These are phyloP conservation scores for Saccharomycopsis capsularis DNA, from an alignment of 805 yeast species.

Conservation along the genomic window DNA sequence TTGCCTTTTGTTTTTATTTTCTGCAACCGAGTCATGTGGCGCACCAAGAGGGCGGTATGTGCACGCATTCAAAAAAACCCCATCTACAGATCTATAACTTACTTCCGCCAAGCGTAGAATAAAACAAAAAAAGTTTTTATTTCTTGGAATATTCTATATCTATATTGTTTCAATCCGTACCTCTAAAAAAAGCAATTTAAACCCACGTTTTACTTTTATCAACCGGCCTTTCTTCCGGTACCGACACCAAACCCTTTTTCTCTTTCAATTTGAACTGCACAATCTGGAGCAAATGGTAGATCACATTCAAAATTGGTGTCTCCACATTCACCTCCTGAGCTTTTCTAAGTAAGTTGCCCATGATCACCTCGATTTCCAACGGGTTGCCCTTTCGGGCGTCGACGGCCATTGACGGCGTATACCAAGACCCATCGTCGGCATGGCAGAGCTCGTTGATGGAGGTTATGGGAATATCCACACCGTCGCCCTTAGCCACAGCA, in stretches of 20 bases:
- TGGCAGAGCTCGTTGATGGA: constrained; percentile 44
- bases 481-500: constrained; percentile 63
- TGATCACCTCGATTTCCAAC: constrained; percentile 63
- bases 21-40: too few species aligned
- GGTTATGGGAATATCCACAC: constrained; percentile 44
- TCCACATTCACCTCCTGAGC: constrained; percentile 40
- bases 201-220: too few species aligned
- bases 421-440: constrained; percentile 52
- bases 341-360: constrained; percentile 54
- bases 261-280: constrained; percentile 60
- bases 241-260: constrained; percentile 35
- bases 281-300: constrained; percentile 54
- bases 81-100: too few species aligned
- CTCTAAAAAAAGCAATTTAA: too few species aligned
- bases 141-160: not conserved
- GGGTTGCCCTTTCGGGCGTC: constrained; percentile 60
- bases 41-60: too few species aligned
- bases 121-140: too few species aligned
- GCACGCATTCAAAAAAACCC: too few species aligned
- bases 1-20: too few species aligned
- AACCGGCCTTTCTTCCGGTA: constrained; percentile 15
- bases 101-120: too few species aligned
- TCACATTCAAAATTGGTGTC: constrained; percentile 51
- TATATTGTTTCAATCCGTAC: too few species aligned
- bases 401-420: constrained; percentile 66